Conservation (phyloP, 768 basidiomycete genomes). For the Suillus decipiens region DNA sequence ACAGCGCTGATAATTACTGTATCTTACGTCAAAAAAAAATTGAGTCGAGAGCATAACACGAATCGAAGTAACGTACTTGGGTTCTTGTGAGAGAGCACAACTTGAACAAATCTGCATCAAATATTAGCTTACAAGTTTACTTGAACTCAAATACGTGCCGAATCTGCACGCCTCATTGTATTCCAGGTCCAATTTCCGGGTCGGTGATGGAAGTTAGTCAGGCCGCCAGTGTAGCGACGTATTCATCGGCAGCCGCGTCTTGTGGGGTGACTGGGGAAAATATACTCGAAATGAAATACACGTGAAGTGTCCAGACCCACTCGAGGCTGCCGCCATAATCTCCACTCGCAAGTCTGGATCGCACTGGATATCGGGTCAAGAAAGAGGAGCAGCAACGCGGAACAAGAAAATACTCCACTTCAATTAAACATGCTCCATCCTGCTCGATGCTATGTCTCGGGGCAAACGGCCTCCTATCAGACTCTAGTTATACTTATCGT, state of each 20-base stretch:
- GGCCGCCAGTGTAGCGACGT: no score
- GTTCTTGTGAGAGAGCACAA: conserved; percentile 1
- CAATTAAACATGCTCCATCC: background rate
- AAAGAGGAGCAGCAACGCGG: background rate
- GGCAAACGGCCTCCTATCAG: background rate
- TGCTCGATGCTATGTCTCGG: background rate
- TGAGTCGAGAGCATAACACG: background rate
- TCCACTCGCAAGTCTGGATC: background rate
- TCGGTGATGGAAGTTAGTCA: background rate
- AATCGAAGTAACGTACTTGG: background rate
- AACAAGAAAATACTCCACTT: background rate
- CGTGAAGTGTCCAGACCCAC: background rate
- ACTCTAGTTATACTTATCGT: background rate
- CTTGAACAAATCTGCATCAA: background rate
- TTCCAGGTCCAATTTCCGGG: no score
- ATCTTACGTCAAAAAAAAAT: background rate
- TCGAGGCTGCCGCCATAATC: background rate
- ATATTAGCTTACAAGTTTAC: background rate
- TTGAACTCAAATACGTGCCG: background rate
- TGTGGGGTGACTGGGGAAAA: conserved; percentile 5
- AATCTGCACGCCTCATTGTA: background rate
- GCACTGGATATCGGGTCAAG: background rate
- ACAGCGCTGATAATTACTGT: no score
- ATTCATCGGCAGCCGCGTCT: background rate
- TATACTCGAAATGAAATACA: background rate